Conservation (phyloP, 176 grass and related monocot genomes). For the Metroxylon sagu region DNA sequence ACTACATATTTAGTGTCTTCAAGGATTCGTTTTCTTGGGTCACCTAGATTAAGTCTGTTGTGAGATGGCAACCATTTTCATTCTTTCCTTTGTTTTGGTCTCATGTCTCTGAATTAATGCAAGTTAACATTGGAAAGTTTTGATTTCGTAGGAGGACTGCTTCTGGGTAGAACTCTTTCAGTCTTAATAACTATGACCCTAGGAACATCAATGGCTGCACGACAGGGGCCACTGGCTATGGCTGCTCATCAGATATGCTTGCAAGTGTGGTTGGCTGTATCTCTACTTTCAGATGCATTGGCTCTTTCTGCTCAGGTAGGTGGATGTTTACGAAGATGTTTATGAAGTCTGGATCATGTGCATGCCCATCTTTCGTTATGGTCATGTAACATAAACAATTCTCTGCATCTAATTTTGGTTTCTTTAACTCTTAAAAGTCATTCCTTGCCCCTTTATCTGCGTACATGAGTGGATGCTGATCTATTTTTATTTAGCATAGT, state of each 20-base stretch:
- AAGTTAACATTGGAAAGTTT: constrained; percentile 10
- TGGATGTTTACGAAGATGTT: neutral
- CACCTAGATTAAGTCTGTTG: too few relatives aligned
- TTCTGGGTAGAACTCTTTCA: constrained; percentile 80
- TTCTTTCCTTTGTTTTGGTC: constrained; percentile 13
- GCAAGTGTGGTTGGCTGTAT: constrained; percentile 36
- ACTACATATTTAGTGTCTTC: too few relatives aligned
- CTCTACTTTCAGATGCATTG: constrained; percentile 43
- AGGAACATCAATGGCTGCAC: constrained; percentile 93
- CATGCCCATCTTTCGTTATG: too few relatives aligned
- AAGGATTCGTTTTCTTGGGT: too few relatives aligned
- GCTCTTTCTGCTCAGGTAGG: constrained; percentile 64
- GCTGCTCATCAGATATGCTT: constrained; percentile 96
- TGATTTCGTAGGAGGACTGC: constrained; percentile 55
- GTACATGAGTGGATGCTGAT: too few relatives aligned
- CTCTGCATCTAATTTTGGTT: neutral
- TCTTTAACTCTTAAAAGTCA: neutral
- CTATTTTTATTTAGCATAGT: too few relatives aligned
- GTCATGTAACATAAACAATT: too few relatives aligned
- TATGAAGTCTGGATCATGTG: too few relatives aligned
- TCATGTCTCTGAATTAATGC: constrained; percentile 1
- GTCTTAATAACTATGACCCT: constrained; percentile 84
- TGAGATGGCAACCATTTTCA: neutral
- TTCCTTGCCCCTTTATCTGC: neutral
- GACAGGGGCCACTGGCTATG: constrained; percentile 89